Conservation (phyloP, 345 rosid species). For the Heritiera littoralis region DNA sequence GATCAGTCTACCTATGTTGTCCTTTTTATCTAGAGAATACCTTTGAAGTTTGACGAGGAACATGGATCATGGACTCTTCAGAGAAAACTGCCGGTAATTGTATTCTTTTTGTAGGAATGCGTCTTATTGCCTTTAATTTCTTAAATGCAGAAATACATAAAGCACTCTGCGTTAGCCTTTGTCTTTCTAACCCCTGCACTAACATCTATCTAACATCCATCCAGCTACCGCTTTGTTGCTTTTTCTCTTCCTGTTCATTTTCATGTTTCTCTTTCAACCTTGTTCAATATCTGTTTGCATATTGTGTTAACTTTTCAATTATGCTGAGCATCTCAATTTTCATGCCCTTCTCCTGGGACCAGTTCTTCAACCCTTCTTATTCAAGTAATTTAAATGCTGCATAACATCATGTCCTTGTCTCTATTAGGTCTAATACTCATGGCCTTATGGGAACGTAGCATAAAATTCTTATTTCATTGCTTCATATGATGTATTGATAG, state of each 20-base stretch:
- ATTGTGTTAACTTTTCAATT: not conserved
- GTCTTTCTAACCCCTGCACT: not conserved
- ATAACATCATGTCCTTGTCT: not conserved
- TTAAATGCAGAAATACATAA: not conserved
- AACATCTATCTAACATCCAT: not conserved
- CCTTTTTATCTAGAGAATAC: slow-evolving; percentile 55
- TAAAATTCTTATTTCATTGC: not conserved
- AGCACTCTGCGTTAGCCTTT: slow-evolving; percentile 2
- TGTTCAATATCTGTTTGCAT: not conserved
- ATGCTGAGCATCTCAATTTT: not conserved
- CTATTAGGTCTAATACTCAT: not conserved
- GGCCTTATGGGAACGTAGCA: not conserved
- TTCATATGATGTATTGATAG: not conserved
- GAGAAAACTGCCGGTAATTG: slow-evolving; percentile 73
- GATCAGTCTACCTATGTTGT: not conserved
- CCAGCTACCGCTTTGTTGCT: not conserved
- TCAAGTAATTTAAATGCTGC: not conserved
- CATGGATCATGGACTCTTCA: slow-evolving; percentile 62
- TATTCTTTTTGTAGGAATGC: not conserved
- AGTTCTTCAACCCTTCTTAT: not conserved
- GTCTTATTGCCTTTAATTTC: not conserved
- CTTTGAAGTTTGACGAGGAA: slow-evolving; percentile 57
- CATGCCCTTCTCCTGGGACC: not conserved
- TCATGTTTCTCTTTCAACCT: not conserved
- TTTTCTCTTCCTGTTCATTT: not conserved